Base-by-base conservation (phyloP, 2,329 filamentous ascomycete species). In the Rhexocercosporidium sp. region DNA sequence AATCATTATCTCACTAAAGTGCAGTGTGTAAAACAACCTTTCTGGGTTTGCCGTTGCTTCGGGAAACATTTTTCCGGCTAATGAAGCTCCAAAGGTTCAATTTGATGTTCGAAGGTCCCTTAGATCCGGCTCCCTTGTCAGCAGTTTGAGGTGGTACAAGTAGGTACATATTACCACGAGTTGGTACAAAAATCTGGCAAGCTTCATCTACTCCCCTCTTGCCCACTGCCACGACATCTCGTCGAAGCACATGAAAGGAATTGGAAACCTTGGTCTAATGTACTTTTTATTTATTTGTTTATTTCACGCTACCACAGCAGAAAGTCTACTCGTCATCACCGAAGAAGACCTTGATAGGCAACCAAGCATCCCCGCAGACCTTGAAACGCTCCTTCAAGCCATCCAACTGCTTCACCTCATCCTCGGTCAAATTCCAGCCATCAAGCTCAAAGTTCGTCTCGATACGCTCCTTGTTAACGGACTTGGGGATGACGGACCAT, bases 401-500 rank as follows among this genome's bases (percentile, higher is more conserved):
- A 69, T 75, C 73, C 41, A 97, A 83, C 79, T 86, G 82, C 73
- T 85, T 83, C 60, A 95, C 79, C 82, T 97, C 93, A 56, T 92
- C 92, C 3, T 86, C 85, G 3, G 86, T 90, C 79, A 96, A 81
- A 67, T 87, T 83, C 88, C 89, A 95, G 62, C 90, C 92, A 78
- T 94, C 87, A 62, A 92, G 77, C 75, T 91, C 86, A 73, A 89
- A 92, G 84, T 97, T 96, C 70, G 82, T 86, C 80, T 91, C 84
- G 75, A 97, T 94, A 49, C 93, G 87, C 62, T 83, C 83, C 72
- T 88, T 86, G 72, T 87, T 94, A 66, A 94, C 91, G 62, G 87
- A 91, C 86, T 97, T 97, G 75, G 93, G 93, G 75, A 97, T 93
- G 62, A 97, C 92, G 71, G 88, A 91, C 83, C 90, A 93, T 67